phyloP scores from a whole-genome alignment of 768 basidiomycete genomes.

The Mycena amicta region DNA sequence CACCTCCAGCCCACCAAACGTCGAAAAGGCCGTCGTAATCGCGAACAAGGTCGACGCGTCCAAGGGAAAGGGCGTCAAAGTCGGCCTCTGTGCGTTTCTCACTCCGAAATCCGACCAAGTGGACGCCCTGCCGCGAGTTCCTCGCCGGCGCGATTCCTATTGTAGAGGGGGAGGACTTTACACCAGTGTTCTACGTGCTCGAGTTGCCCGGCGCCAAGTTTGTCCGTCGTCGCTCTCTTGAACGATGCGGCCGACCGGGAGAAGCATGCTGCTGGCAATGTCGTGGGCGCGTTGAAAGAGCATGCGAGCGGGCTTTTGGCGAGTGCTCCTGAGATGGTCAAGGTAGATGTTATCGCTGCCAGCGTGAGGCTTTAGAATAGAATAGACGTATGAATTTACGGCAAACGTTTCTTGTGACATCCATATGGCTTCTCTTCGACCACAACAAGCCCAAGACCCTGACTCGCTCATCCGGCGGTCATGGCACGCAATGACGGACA shows the following conservation, averaged over 20 bases:
- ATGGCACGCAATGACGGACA: slow-evolving; percentile 61
- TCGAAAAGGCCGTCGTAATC: slow-evolving; percentile 28
- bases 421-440: background rate
- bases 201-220: background rate
- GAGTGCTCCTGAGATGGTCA: background rate
- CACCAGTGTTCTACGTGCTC: background rate
- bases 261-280: background rate
- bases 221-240: background rate
- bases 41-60: slow-evolving; percentile 30
- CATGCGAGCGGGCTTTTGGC: background rate
- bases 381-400: too few species aligned
- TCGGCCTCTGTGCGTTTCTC: background rate
- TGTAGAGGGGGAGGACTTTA: background rate
- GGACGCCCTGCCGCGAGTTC: background rate
- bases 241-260: background rate
- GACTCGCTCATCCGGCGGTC: slow-evolving; percentile 56
- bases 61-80: background rate
- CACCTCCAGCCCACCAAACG: slow-evolving; percentile 27
- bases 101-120: background rate
- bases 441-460: slow-evolving; percentile 7
- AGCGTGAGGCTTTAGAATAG: background rate
- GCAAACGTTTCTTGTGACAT: too few species aligned
- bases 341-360: background rate
- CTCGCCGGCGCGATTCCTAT: background rate
- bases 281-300: background rate